Evolutionary conservation across 371 early-diverging fungal species (phyloP).

Genomic region (Rhizopus microsporus): DNA sequence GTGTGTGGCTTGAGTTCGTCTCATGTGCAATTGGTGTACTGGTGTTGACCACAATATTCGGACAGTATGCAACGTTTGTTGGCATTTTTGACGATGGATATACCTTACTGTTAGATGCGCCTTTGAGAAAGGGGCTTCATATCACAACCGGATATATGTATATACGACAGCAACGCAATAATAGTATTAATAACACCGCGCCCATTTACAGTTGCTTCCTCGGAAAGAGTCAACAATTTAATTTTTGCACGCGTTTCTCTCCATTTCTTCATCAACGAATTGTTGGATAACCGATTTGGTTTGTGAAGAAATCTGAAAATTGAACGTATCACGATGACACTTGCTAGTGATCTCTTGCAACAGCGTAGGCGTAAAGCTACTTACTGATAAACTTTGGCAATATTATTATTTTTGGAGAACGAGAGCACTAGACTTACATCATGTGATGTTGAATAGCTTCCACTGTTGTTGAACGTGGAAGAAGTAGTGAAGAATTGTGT

Average conservation of each 20-base stretch:
- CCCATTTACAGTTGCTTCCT: conserved; percentile 6
- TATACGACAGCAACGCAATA: conserved; percentile 17
- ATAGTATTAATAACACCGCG: conserved; percentile 11
- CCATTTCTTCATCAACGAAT: conserved; percentile 7
- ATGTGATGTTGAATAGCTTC: too few relatives aligned
- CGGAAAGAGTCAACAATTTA: conserved; percentile 8
- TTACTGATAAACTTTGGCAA: conserved; percentile 10
- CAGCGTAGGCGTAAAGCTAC: conserved; percentile 11
- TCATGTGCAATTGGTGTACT: too few relatives aligned
- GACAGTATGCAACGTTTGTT: too few relatives aligned
- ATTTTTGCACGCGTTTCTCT: conserved; percentile 10
- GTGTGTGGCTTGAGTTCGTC: too few relatives aligned
- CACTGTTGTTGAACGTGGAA: too few relatives aligned
- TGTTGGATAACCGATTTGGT: conserved; percentile 7
- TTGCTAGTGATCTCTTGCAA: conserved; percentile 11
- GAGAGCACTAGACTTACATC: conserved; percentile 11
- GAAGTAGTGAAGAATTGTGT: too few relatives aligned
- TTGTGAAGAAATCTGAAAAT: conserved; percentile 9
- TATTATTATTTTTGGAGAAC: conserved; percentile 18
- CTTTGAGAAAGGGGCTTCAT: conserved; percentile 19
- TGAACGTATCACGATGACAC: conserved; percentile 11
- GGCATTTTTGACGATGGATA: too few relatives aligned
- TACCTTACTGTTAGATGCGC: too few relatives aligned
- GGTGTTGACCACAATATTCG: too few relatives aligned
- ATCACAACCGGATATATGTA: conserved; percentile 24